A percentile compares a stretch with the other conserved stretches of the same genome.
Evolutionary conservation across 768 basidiomycete genomes (phyloP).

Genomic region (Boletus edulis): DNA sequence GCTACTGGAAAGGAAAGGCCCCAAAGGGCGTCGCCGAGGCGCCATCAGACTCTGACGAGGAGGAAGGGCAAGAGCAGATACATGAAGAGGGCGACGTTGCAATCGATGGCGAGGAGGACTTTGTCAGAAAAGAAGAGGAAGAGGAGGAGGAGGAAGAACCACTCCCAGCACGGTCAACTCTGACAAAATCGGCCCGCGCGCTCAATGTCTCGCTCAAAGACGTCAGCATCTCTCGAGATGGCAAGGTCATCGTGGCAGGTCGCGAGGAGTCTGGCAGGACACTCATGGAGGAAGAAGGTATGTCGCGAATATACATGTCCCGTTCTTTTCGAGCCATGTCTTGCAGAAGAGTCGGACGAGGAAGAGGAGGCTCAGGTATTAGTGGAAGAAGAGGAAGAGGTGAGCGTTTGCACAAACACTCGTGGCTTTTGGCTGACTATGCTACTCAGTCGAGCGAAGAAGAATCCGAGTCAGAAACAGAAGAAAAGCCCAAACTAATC

Average conservation of each 20-base stretch:
- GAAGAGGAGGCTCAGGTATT: slow-evolving; percentile 48
- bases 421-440: slow-evolving; percentile 15
- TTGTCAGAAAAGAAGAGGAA: slow-evolving; percentile 43
- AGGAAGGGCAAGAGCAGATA: slow-evolving; percentile 44
- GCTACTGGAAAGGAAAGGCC: slow-evolving; percentile 90
- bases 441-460: slow-evolving; percentile 78
- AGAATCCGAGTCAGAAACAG: slow-evolving; percentile 73
- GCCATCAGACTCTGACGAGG: slow-evolving; percentile 66
- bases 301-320: slow-evolving; percentile 21
- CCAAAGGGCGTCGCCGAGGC: slow-evolving; percentile 67
- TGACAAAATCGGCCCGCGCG: slow-evolving; percentile 39
- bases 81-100: slow-evolving; percentile 57
- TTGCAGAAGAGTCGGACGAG: slow-evolving; percentile 30
- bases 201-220: slow-evolving; percentile 78
- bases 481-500: slow-evolving; percentile 67
- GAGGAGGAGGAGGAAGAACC: slow-evolving; percentile 47
- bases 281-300: slow-evolving; percentile 52
- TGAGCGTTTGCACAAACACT: slow-evolving; percentile 25
- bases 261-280: slow-evolving; percentile 78
- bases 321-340: not conserved
- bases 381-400: slow-evolving; percentile 38
- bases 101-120: slow-evolving; percentile 56
- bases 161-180: slow-evolving; percentile 37
- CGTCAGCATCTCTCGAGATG: slow-evolving; percentile 78
- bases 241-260: slow-evolving; percentile 78